Evolutionary conservation across 2,329 filamentous ascomycete genomes (phyloP).

Genomic region (Talaromyces sp.): DNA sequence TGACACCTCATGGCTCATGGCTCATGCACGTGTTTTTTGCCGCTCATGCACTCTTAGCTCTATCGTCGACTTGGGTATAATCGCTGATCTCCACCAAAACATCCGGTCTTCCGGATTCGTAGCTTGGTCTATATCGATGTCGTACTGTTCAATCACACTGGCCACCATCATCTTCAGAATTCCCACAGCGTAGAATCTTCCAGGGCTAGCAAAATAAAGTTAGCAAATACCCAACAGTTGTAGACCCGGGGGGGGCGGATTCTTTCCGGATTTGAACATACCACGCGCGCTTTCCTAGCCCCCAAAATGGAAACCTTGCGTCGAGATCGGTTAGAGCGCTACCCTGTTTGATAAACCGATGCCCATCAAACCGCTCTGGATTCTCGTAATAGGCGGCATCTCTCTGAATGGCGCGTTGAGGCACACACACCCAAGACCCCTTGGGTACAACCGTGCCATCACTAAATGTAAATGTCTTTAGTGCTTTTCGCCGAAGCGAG

Average conservation of each 20-base stretch:
- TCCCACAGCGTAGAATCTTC: not conserved
- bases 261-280: not conserved
- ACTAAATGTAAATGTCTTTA: not conserved
- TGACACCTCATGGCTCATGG: too few relatives aligned
- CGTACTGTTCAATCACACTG: not conserved
- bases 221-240: not conserved
- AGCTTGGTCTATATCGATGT: not conserved
- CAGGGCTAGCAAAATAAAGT: not conserved
- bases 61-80: not conserved
- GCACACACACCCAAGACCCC: slow-evolving; percentile 1
- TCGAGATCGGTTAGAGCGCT: not conserved
- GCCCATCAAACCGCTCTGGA: not conserved
- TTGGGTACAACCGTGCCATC: slow-evolving; percentile 1
- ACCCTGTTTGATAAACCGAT: not conserved
- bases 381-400: not conserved
- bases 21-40: not conserved
- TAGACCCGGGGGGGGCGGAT: not conserved
- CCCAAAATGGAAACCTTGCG: not conserved
- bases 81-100: not conserved
- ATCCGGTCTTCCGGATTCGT: not conserved
- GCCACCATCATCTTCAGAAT: not conserved
- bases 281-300: not conserved
- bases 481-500: slow-evolving; percentile 1
- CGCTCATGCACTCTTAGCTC: not conserved
- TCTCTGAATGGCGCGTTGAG: not conserved